These are phyloP conservation scores for Paecilomyces sp. DNA, from an alignment of 2,329 filamentous ascomycete genomes.

Conservation along the genomic window DNA sequence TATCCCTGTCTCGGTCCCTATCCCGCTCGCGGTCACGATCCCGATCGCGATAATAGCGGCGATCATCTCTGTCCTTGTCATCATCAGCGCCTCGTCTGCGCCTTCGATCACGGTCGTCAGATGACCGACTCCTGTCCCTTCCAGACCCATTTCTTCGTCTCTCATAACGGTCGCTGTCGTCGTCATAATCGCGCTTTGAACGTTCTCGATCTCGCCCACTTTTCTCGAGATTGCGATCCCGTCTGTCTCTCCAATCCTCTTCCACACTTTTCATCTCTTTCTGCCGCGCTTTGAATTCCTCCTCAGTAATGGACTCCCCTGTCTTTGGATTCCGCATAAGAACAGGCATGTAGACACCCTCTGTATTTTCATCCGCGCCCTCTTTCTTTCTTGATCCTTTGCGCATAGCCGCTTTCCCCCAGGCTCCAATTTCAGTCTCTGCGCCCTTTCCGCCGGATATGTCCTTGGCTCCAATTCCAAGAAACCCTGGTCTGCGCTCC, in stretches of 20 bases:
- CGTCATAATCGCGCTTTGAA: conserved; percentile 8
- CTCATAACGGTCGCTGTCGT: conserved; percentile 20
- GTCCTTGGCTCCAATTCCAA: conserved; percentile 85
- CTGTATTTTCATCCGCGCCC: conserved; percentile 35
- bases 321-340: conserved; percentile 55
- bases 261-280: conserved; percentile 42
- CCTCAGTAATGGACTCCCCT: conserved; percentile 56
- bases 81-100: conserved; percentile 32
- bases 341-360: conserved; percentile 55
- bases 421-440: conserved; percentile 69
- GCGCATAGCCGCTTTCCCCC: conserved; percentile 59
- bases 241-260: conserved; percentile 39
- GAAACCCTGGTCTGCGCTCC: conserved; percentile 67
- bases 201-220: conserved; percentile 29
- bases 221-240: conserved; percentile 37
- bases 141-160: conserved; percentile 32
- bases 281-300: conserved; percentile 49
- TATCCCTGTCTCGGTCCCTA: conserved; percentile 19
- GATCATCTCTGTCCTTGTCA: conserved; percentile 17
- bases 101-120: conserved; percentile 26
- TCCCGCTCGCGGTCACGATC: conserved; percentile 21
- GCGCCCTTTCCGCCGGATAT: conserved; percentile 47
- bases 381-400: conserved; percentile 51
- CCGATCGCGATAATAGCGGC: conserved; percentile 23
- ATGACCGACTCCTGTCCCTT: conserved; percentile 28